Conservation (phyloP, 345 rosid species). For the Combretum micranthum region DNA sequence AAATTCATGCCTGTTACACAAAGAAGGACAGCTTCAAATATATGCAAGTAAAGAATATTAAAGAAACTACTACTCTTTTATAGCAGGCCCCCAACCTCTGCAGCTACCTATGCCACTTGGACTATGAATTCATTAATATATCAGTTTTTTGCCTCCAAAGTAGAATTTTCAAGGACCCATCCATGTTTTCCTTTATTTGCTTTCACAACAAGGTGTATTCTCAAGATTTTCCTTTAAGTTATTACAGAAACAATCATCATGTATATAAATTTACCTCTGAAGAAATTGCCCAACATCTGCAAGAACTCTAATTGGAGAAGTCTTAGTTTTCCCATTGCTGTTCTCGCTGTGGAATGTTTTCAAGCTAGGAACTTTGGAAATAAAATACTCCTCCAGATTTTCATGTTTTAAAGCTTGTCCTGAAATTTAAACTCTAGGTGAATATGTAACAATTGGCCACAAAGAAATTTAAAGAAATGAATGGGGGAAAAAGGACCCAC, state of each 20-base stretch:
- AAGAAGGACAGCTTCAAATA: slow-evolving; percentile 8
- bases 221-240: not conserved
- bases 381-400: slow-evolving; percentile 44
- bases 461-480: not conserved
- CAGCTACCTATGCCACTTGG: too few relatives aligned
- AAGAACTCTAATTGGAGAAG: slow-evolving; percentile 46
- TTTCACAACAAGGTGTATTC: not conserved
- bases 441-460: slow-evolving; percentile 1
- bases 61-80: too few relatives aligned
- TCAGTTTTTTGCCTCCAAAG: too few relatives aligned
- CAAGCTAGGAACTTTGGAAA: slow-evolving; percentile 77
- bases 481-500: slow-evolving; percentile 39
- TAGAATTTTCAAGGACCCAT: too few relatives aligned
- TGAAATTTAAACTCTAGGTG: slow-evolving; percentile 12
- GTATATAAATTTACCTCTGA: slow-evolving; percentile 47
- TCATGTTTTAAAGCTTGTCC: slow-evolving; percentile 88
- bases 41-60: not conserved
- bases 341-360: slow-evolving; percentile 49
- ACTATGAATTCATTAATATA: too few relatives aligned
- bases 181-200: not conserved
- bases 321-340: slow-evolving; percentile 35
- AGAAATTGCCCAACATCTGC: slow-evolving; percentile 59
- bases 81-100: too few relatives aligned
- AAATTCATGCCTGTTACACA: slow-evolving; percentile 65
- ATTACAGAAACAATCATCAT: not conserved